Evolutionary conservation across 805 yeast species (phyloP), one percentile per base, ranked within the genome.

Genomic region (Metschnikowia peoriensis): DNA sequence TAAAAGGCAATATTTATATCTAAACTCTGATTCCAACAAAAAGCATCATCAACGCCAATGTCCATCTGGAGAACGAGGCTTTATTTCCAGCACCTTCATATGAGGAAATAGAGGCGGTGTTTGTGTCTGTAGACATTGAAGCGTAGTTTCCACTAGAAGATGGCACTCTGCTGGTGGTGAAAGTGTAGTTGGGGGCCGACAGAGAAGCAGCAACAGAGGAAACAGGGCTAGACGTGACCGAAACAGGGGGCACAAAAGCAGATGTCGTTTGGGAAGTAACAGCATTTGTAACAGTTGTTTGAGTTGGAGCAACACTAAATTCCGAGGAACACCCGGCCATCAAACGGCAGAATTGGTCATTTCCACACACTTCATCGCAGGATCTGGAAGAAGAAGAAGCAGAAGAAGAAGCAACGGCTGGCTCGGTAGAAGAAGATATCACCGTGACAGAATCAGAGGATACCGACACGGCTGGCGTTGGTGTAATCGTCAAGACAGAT

Each of bases 31-130:
- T 29, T 7, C 51, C 46, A 12, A 38, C 28, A 14, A 49, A 22
- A 28, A 49, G 35, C 52, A 44, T 15, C 37, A 44, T 29, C 52
- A 49, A 39, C 7, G 43, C 48, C 28, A 49, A 8, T 10, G 48
- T 17, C 48, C 38, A 17, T 22, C 10, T 38, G 16, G 52, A 40
- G 8, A 44, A 17, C n/a, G 48, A 22, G 22, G 12, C 22, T 40
- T 17, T 49, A 28, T 10, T 15, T 29, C 45, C 52, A 10, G 52
- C 15, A 32, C 48, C 52, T 16, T 44, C 52, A 37, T 44, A 49
- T 9, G 52, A 39, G 3, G 48, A 44, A 4, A 49, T 38, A 7
- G 38, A 22, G 35, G 22, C 28, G 14, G 29, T 34, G 17, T 38
- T 32, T 17, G 38, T 16, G 14, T 42, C 46, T 2, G 34, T 32